These are phyloP conservation scores for Marchantia paleacea DNA, from an alignment of 225 moss, liverwort and hornwort genomes.

Conservation along the genomic window DNA sequence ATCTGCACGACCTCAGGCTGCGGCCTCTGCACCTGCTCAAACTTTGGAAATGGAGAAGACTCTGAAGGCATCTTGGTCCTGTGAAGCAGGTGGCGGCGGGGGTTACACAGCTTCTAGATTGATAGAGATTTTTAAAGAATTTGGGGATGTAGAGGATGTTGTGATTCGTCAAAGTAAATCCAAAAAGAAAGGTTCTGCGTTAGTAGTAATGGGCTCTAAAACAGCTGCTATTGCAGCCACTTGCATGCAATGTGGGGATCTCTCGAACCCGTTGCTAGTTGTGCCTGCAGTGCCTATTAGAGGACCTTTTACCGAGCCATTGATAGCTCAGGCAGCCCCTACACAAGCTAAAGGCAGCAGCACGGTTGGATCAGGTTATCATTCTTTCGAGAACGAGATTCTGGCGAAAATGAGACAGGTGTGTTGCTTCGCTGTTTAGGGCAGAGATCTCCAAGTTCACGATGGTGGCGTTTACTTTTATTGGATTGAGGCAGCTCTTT, in stretches of 20 bases:
- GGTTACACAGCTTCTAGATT: conserved; percentile 73
- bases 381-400: conserved; percentile 39
- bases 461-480: neutral
- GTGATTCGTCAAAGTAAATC: conserved; percentile 66
- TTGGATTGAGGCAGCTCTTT: neutral
- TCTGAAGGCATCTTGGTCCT: conserved; percentile 71
- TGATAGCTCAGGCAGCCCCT: conserved; percentile 8
- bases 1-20: conserved; percentile 1
- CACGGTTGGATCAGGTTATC: conserved; percentile 45
- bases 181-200: conserved; percentile 62
- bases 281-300: conserved; percentile 35
- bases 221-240: conserved; percentile 62
- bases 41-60: conserved; percentile 50
- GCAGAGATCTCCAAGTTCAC: neutral
- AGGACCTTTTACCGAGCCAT: conserved; percentile 3
- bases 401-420: conserved; percentile 55
- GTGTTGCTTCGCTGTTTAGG: neutral
- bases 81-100: conserved; percentile 63
- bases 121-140: conserved; percentile 53
- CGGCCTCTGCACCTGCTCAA: conserved; percentile 27
- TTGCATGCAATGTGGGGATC: conserved; percentile 60
- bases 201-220: conserved; percentile 78
- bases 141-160: conserved; percentile 71
- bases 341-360: neutral
- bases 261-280: conserved; percentile 71